Conservation (phyloP, 169 alveolate genomes). For the Plasmodium blacklocki region DNA sequence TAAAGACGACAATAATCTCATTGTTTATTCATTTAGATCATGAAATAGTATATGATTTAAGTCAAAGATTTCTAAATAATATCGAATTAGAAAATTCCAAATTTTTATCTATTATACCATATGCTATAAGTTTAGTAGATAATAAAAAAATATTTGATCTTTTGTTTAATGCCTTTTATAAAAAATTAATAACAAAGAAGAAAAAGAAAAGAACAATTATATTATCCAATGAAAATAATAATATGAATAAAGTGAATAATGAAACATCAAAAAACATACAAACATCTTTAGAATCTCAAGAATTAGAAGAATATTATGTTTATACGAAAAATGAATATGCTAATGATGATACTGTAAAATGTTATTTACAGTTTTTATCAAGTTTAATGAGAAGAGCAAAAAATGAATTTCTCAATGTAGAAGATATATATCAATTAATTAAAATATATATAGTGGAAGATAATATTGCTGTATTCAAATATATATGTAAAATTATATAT, state of each 20-base stretch:
- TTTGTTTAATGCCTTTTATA: constrained; percentile 55
- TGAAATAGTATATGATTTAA: constrained; percentile 35
- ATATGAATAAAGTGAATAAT: neutral
- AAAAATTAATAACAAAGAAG: constrained; percentile 48
- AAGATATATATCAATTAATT: constrained; percentile 47
- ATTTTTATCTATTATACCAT: constrained; percentile 56
- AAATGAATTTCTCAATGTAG: constrained; percentile 34
- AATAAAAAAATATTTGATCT: constrained; percentile 61
- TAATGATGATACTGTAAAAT: constrained; percentile 60
- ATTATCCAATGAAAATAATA: too few species aligned
- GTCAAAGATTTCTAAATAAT: constrained; percentile 57
- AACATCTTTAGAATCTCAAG: neutral
- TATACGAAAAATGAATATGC: constrained; percentile 64
- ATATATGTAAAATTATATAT: constrained; percentile 66
- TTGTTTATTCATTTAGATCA: constrained; percentile 69
- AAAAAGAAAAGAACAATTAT: constrained; percentile 15
- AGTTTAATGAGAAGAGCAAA: constrained; percentile 55
- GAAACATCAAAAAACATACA: neutral
- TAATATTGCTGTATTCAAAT: constrained; percentile 37
- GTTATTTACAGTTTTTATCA: constrained; percentile 61
- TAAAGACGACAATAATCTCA: constrained; percentile 50
- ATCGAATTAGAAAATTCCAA: constrained; percentile 63
- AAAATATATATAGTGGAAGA: constrained; percentile 69
- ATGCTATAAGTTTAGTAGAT: constrained; percentile 52
- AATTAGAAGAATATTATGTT: constrained; percentile 17